These are phyloP conservation scores for Rhinocladiella similis DNA, from an alignment of 2,329 filamentous ascomycete species.

Conservation along the genomic window DNA sequence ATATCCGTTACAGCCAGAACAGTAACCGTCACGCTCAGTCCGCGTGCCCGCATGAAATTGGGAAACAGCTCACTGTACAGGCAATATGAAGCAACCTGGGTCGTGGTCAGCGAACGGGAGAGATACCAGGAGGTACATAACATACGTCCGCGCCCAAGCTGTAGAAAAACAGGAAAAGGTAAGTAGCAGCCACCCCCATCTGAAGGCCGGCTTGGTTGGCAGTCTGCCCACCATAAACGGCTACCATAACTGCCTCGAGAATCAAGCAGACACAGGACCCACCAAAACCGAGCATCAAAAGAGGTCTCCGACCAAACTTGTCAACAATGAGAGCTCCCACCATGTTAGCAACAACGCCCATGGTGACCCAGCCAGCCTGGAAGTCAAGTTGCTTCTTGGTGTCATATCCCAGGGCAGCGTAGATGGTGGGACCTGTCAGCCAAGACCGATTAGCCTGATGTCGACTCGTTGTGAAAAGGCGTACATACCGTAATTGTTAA, in stretches of 20 bases:
- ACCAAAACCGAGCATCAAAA: slow-evolving; percentile 29
- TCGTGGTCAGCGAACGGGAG: too few species aligned
- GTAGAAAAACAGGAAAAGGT: slow-evolving; percentile 42
- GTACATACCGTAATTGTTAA: slow-evolving; percentile 20
- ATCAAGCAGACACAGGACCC: slow-evolving; percentile 21
- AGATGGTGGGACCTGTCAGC: slow-evolving; percentile 16
- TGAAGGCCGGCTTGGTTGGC: slow-evolving; percentile 33
- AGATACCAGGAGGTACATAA: too few species aligned
- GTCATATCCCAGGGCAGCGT: slow-evolving; percentile 21
- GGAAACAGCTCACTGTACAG: slow-evolving; percentile 22
- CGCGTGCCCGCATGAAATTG: slow-evolving; percentile 5
- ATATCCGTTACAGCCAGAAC: slow-evolving; percentile 2
- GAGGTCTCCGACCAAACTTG: slow-evolving; percentile 29
- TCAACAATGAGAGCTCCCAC: slow-evolving; percentile 23
- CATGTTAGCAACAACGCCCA: slow-evolving; percentile 21
- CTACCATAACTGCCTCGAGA: slow-evolving; percentile 32
- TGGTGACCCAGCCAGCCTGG: slow-evolving; percentile 22
- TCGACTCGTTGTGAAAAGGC: too few species aligned
- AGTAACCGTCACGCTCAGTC: not conserved
- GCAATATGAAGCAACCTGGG: too few species aligned
- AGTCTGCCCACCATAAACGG: slow-evolving; percentile 32
- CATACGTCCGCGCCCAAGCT: slow-evolving; percentile 31
- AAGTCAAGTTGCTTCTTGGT: slow-evolving; percentile 20
- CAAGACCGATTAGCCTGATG: too few species aligned
- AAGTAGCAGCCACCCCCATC: slow-evolving; percentile 42